Conservation (phyloP, 1,284 basidiomycete genomes). For the Chalciporus sp. region DNA sequence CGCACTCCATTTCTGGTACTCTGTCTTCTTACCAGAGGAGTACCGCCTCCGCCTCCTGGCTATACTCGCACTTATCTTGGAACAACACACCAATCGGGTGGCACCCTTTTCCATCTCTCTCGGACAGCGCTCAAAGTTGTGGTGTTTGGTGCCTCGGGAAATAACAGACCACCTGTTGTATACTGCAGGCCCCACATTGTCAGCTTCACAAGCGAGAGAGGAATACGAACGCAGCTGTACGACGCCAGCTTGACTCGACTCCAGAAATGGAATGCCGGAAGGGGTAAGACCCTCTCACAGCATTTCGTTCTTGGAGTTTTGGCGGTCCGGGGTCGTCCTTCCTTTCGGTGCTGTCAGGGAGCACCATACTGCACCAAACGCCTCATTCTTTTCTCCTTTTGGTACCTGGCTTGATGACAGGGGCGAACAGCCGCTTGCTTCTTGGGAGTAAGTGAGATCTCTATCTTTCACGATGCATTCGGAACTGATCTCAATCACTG, state of each 20-base stretch:
- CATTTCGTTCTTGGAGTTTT: conserved; percentile 40
- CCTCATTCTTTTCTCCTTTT: conserved; percentile 37
- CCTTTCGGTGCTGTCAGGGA: conserved; percentile 42
- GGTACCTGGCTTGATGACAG: conserved; percentile 36
- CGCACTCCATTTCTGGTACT: conserved; percentile 49
- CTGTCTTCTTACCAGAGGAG: conserved; percentile 38
- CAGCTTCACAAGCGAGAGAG: conserved; percentile 19
- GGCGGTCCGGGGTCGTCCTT: conserved; percentile 43
- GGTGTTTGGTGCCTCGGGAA: conserved; percentile 31
- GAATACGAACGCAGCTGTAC: conserved; percentile 27
- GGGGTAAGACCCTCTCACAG: conserved; percentile 41
- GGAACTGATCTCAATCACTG: neutral
- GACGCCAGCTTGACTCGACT: conserved; percentile 37
- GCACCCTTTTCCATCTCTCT: conserved; percentile 18
- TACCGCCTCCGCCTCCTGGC: conserved; percentile 30
- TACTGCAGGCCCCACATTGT: conserved; percentile 28
- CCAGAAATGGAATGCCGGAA: conserved; percentile 33
- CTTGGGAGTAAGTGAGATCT: conserved; percentile 42
- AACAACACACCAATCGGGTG: conserved; percentile 17
- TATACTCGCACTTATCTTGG: conserved; percentile 14
- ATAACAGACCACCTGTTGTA: conserved; percentile 35
- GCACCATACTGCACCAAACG: conserved; percentile 41
- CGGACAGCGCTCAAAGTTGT: conserved; percentile 25
- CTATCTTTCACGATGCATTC: neutral
- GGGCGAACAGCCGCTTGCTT: conserved; percentile 37